Evolutionary conservation across 495 filamentous ascomycete species (phyloP).

Genomic region (Mytilinidion resinicola): DNA sequence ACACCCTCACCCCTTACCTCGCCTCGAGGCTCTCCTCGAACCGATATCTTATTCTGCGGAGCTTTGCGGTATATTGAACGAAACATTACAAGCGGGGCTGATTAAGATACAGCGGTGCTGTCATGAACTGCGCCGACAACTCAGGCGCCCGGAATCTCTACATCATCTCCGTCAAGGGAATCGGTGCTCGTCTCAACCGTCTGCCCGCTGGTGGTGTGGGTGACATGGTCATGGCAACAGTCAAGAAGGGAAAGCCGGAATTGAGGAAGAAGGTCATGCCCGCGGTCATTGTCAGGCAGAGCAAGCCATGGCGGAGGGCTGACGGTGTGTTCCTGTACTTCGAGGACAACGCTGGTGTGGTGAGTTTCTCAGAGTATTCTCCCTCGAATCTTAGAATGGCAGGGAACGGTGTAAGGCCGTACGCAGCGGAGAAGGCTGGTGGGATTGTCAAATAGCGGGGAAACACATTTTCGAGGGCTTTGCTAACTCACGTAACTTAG

Average conservation of each 20-base stretch:
- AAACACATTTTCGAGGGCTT: background rate
- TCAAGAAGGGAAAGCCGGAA: slow-evolving; percentile 99
- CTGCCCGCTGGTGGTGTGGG: slow-evolving; percentile 96
- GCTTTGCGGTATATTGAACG: background rate
- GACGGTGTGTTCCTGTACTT: slow-evolving; percentile 99
- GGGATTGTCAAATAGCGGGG: too few species aligned
- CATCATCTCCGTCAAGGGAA: slow-evolving; percentile 99
- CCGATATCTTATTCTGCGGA: too few species aligned
- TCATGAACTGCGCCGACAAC: slow-evolving; percentile 98
- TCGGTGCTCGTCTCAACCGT: slow-evolving; percentile 96
- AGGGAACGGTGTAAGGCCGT: too few species aligned
- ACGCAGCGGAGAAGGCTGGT: too few species aligned
- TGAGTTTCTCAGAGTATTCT: slow-evolving; percentile 41
- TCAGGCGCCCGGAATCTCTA: slow-evolving; percentile 97
- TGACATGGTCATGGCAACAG: slow-evolving; percentile 99
- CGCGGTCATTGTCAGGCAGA: slow-evolving; percentile 94
- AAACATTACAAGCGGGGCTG: slow-evolving; percentile 4
- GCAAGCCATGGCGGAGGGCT: slow-evolving; percentile 96
- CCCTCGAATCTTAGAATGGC: too few species aligned
- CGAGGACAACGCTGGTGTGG: slow-evolving; percentile 99
- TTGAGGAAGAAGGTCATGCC: slow-evolving; percentile 99
- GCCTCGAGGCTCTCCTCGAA: background rate
- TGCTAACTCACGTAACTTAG: slow-evolving; percentile 41
- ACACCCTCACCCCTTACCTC: background rate
- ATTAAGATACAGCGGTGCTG: slow-evolving; percentile 65